phyloP scores from a whole-genome alignment of 1,284 basidiomycete species.

The Singerocomus rubriflavus region DNA sequence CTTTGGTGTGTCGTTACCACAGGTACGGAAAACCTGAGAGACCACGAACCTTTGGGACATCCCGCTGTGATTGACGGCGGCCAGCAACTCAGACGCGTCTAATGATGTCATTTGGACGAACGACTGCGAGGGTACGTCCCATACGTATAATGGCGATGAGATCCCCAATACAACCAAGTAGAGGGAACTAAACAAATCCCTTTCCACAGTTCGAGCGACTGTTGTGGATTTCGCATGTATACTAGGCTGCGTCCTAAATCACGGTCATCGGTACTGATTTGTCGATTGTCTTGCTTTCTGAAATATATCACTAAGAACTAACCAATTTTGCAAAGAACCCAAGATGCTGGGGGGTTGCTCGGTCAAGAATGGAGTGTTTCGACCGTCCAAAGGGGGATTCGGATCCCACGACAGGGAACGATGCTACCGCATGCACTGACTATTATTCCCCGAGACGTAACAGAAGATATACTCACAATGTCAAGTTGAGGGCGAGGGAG shows the following conservation, averaged over 20 bases:
- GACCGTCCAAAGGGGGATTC: conserved; percentile 38
- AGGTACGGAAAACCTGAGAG: not conserved
- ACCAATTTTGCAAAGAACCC: conserved; percentile 56
- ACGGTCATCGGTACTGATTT: conserved; percentile 7
- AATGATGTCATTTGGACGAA: conserved; percentile 43
- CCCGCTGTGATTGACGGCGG: conserved; percentile 54
- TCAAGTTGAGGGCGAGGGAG: conserved; percentile 5
- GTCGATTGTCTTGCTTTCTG: not conserved
- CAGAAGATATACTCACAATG: conserved; percentile 14
- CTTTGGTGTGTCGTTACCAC: conserved; percentile 34
- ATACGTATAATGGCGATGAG: conserved; percentile 60
- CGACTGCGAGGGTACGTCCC: conserved; percentile 50
- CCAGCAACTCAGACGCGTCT: conserved; percentile 37
- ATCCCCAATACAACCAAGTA: conserved; percentile 56
- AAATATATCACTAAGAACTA: conserved; percentile 25
- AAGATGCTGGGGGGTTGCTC: conserved; percentile 54
- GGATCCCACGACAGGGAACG: conserved; percentile 61
- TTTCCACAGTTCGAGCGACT: conserved; percentile 42
- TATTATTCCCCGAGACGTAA: not conserved
- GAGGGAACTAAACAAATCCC: conserved; percentile 50
- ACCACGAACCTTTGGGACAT: conserved; percentile 51
- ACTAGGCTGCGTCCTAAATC: conserved; percentile 40
- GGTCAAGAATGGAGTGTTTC: conserved; percentile 55
- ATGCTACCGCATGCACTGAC: conserved; percentile 31
- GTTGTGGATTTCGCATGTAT: conserved; percentile 38